Base-by-base conservation (phyloP, 441 rosid species). In the Gossypium schwendimanii region DNA sequence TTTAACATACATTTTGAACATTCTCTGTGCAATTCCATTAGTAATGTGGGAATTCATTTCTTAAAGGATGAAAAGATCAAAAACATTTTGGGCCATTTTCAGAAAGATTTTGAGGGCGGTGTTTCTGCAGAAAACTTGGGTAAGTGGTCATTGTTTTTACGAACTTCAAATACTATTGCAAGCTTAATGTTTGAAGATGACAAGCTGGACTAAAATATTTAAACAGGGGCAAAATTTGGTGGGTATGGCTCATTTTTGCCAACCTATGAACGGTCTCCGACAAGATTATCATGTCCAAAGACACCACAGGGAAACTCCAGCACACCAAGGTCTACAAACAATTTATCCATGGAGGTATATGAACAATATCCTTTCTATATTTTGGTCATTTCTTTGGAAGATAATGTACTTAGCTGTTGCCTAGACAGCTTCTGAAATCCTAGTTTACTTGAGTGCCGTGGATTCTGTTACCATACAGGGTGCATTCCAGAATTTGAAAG, bases 1-100 rank as follows among this genome's bases (percentile, higher is more conserved):
- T 71, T 26, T 59, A 36, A 14, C 58, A 20, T 36, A 2, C 49
- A 4, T 55, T 71, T 58, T 75, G 67, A 41, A 50, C 6, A 21
- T 49, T 70, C 26, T 49, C 3, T n/a, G 17, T 41, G 39, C 15
- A 31, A 74, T 62, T 50, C 24, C 52, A 50, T 24, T 69, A 58
- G 60, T 78, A 68, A 78, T 26, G 66, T 53, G 72, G 36, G 14
- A 26, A 78, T 75, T 70, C 7, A 47, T 17, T 74, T 68, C 76
- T 74, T 73, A 28, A 74, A 89, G 92, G 92, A 88, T 79, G 92
- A 81, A 76, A 89, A 78, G 79, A 69, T 94, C 67, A 83, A 88
- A 75, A 75, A 81, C 68, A 73, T 85, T 33, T 83, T 94, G 81
- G 97, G 97, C 64, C 91, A 90, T 69, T 86, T 85, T 73, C 90